These are phyloP conservation scores for maize (Zea mays) DNA, from an alignment of 176 grass and related monocot species.

Conservation along the genomic window Zm-B73-REFERENCE-NAM-5.0 NC_050099.1:1285501-1286000, in stretches of 20 bases:
- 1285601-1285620: neutral
- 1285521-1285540: neutral
- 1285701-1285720: neutral
- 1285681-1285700: constrained; percentile 17
- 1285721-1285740: neutral
- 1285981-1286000: constrained; percentile 18
- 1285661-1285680: neutral
- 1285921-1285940: constrained; percentile 44
- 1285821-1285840: neutral
- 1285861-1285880: constrained; percentile 37
- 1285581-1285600: constrained; percentile 31
- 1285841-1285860: neutral
- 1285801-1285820: neutral
- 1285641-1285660: constrained; percentile 10
- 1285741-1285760: neutral
- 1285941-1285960: constrained; percentile 23
- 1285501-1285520: neutral
- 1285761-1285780: constrained; percentile 14
- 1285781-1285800: neutral
- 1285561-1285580: constrained; percentile 1
- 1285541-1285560: constrained; percentile 31
- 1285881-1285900: neutral
- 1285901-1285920: constrained; percentile 6
- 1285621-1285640: neutral
- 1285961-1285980: neutral